Evolutionary conservation across 768 basidiomycete genomes (phyloP), one percentile per base, ranked within the genome.

Genomic region (Boletus bicolor): DNA sequence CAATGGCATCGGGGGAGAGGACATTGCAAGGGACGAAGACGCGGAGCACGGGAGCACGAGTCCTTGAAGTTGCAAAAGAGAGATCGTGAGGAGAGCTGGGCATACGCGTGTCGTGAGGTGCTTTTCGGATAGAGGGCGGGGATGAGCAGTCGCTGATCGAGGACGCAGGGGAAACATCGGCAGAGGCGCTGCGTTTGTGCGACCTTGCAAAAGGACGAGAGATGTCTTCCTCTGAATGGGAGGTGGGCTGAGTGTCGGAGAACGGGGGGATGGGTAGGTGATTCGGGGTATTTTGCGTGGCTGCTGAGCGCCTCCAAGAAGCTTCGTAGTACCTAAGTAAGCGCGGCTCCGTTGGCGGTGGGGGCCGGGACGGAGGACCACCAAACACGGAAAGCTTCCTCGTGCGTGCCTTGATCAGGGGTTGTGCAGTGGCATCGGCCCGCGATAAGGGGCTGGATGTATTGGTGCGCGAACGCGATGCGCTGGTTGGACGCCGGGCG

Each of bases 1-100:
- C 65, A 43, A 89, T 72, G 44, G 77, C 77, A 21, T 62, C 63
- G 0, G 62, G 57, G 38, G 81, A 76, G 41, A 89, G 75, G 4
- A 72, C 73, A 1, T 81, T 73, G 60, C 86, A 90, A 2, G 90
- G 90, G 26, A 88, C 83, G 59, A 87, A 93, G 46, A 88, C 82
- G 28, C 87, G 85, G 44, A 87, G 73, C 46, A 92, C 75, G 2
- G 90, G 90, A 5, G 89, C 89, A 12, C 87, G 86, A 5, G 73
- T 74, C 34, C 83, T 80, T 19, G 78, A 83, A 3, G 79, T 82
- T 12, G 87, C 87, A 44, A 79, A 69, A 44, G 65, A 70, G 38
- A 92, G 74, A 59, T 89, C 87, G 64, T 91, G 89, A 24, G 82
- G 82, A 5, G 81, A 74, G 39, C 38, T 62, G 17, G 64, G 57